Evolutionary conservation across 495 filamentous ascomycete genomes (phyloP).

Genomic region (Halenospora varia): DNA sequence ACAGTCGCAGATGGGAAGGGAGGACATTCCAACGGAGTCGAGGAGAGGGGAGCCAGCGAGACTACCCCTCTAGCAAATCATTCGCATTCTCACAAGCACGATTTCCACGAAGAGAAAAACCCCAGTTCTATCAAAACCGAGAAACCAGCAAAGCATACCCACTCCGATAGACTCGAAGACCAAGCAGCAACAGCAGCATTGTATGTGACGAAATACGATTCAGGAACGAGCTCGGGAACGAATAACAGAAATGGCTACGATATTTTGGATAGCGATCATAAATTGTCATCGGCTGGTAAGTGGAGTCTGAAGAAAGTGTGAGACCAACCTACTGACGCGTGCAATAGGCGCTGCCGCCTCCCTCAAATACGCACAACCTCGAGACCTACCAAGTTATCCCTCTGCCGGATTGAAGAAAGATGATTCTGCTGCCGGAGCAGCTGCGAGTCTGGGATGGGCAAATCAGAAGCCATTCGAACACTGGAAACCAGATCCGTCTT

Average conservation of each 20-base stretch:
- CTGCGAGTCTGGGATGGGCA: constrained; percentile 68
- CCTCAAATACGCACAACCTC: constrained; percentile 62
- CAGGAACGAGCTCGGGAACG: not conserved
- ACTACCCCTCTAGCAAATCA: too few species aligned
- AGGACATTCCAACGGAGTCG: too few species aligned
- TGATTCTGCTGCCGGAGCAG: constrained; percentile 66
- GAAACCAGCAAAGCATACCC: not conserved
- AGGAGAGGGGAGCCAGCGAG: too few species aligned
- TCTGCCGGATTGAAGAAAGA: constrained; percentile 57
- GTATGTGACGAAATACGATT: constrained; percentile 28
- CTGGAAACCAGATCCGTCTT: constrained; percentile 56
- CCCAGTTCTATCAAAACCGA: too few species aligned
- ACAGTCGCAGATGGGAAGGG: too few species aligned
- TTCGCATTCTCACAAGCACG: too few species aligned
- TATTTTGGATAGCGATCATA: constrained; percentile 41
- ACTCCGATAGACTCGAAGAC: constrained; percentile 21
- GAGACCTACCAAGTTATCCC: constrained; percentile 65
- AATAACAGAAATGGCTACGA: constrained; percentile 18
- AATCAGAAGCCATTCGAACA: constrained; percentile 56
- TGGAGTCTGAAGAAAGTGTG: constrained; percentile 4
- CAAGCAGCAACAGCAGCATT: constrained; percentile 40
- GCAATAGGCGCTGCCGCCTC: constrained; percentile 53
- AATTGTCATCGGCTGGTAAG: constrained; percentile 51
- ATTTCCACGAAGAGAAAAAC: too few species aligned
- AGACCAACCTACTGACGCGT: constrained; percentile 2